Evolutionary conservation across 371 early-diverging fungal genomes (phyloP), one percentile per base, ranked within the genome.

Genomic region (Mortierella sp.): DNA sequence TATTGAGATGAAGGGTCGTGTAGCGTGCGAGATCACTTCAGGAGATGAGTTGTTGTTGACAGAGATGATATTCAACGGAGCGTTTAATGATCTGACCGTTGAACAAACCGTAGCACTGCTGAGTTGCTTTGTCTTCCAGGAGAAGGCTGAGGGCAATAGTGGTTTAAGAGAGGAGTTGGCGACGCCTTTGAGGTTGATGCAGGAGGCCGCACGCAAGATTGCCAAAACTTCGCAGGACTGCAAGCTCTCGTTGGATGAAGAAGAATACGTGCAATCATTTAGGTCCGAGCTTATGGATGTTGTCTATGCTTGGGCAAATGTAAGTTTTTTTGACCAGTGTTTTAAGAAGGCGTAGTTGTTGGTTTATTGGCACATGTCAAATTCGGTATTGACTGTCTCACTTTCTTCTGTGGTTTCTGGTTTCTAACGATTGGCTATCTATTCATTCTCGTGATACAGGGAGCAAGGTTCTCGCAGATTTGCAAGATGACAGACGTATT

Each of bases 41-140:
- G 99, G 98, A 19, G 99, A 99, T 85, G 99, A 99, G 85, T 86
- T 99, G 45, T 71, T 99, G 63, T 86, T 99, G 67, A 99, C 99
- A 0, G 99, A 99, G 89, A 93, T 99, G 94, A 95, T 99, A 41
- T 97, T 99, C 87, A 96, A 98, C 84, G 98, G 99, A 70, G 96
- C 96, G 0, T 99, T 99, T 85, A 96, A 94, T 58, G 97, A 98
- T 65, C 86, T 99, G 68, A 89, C 94, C 0, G 93, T 94, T 1
- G 96, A 96, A 76, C 97, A 98, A 74, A 90, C 93, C 0, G 97
- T 95, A 0, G 94, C 99, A 0, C 76, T 99, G 36, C 85, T 99
- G 40, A 96, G 96, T 67, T 98, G 99, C 76, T 96, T 99, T 86
- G 96, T 97, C 2, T 98, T 95, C 88, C 92, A 93, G 57, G 99